Evolutionary conservation across 352 stramenopile genomes (phyloP), one percentile per base, ranked within the genome.

Genomic region (Phytophthora aleatoria): DNA sequence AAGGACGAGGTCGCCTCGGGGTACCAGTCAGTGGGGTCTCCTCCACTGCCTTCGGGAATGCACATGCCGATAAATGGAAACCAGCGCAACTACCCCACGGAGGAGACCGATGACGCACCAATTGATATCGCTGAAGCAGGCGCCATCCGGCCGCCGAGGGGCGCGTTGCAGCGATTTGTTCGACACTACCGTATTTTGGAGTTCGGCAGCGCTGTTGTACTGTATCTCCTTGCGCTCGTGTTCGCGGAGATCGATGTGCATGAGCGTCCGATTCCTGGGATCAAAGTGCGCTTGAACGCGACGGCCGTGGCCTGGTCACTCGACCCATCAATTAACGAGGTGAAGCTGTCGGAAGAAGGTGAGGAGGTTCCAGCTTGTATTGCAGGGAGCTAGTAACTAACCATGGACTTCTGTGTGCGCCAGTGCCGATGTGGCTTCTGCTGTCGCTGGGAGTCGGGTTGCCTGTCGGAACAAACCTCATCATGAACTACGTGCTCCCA

Each of bases 401-500:
- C 13, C 38, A 24, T 44, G 15, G 12, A 44, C 11, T 48, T 53
- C 12, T 63, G 13, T 51, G 43, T 38, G 27, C 15, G 42, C 16
- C 33, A 87, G 85, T 91, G 10, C 80, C 79, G 5, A 87, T 89
- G 71, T 59, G 49, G 57, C 57, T 77, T 38, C 59, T 90, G 26
- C 38, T 83, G 1, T 35, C 69, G 24, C 53, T 74, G 5, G 71
- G 73, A 44, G 67, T 73, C 24, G 49, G 20, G 2, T 49, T 89
- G 1, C 81, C 85, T 16, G 65, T 90, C 11, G 33, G 72, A 27
- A 73, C 58, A 20, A 90, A 91, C 42, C 38, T 90, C 16, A 45
- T 79, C 1, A 41, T 94, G 24, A 90, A 89, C 71, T 92, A 77
- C 64, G 64, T 81, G 39, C 69, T 90, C n/a, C 83, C 83, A 3